These are phyloP conservation scores for Daldinia sp. DNA, from an alignment of 2,329 filamentous ascomycete species.

Conservation along the genomic window DNA sequence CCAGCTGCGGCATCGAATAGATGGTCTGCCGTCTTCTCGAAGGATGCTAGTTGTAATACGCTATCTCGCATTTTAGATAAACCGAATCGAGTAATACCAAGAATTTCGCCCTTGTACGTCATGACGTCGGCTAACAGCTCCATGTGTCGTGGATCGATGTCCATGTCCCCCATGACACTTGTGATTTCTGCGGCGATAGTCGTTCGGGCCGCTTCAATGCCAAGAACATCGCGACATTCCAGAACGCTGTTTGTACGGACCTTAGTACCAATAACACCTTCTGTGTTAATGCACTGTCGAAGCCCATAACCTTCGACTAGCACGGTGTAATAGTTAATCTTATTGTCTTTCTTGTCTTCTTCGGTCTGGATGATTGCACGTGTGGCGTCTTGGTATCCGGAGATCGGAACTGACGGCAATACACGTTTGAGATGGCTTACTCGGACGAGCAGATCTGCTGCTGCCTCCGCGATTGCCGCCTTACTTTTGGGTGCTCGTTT, in stretches of 20 bases:
- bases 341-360: slow-evolving; percentile 62
- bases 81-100: slow-evolving; percentile 96
- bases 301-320: slow-evolving; percentile 96
- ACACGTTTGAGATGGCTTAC: slow-evolving; percentile 86
- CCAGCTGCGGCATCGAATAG: slow-evolving; percentile 92
- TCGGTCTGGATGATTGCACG: slow-evolving; percentile 90
- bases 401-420: slow-evolving; percentile 84
- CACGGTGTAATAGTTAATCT: slow-evolving; percentile 62
- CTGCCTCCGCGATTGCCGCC: slow-evolving; percentile 57
- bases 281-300: slow-evolving; percentile 88
- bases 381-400: slow-evolving; percentile 84
- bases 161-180: slow-evolving; percentile 91
- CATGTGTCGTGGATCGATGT: slow-evolving; percentile 97
- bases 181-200: slow-evolving; percentile 91
- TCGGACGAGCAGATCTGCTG: slow-evolving; percentile 74
- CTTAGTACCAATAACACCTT: slow-evolving; percentile 82
- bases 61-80: slow-evolving; percentile 95
- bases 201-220: slow-evolving; percentile 90
- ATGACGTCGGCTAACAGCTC: slow-evolving; percentile 96
- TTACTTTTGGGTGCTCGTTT: slow-evolving; percentile 59
- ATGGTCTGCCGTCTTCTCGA: slow-evolving; percentile 98
- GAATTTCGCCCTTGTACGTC: slow-evolving; percentile 97
- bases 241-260: slow-evolving; percentile 87
- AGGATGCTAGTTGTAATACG: slow-evolving; percentile 91
- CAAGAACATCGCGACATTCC: slow-evolving; percentile 86